Evolutionary conservation across 2,329 filamentous ascomycete species (phyloP).

Genomic region (Chaetomiaceae sp.): DNA sequence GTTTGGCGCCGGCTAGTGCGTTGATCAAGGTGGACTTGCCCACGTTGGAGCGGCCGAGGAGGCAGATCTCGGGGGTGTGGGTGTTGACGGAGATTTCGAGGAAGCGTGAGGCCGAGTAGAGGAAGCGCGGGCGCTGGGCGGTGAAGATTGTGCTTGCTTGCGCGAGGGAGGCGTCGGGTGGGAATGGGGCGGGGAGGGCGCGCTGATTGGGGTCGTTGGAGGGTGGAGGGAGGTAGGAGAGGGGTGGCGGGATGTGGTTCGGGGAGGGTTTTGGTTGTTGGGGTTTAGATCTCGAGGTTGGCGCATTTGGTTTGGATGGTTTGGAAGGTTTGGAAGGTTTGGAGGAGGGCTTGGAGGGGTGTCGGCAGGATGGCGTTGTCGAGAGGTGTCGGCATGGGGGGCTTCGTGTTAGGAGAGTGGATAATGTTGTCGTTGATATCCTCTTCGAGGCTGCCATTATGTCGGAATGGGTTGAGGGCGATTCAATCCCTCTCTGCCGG

Average conservation of each 20-base stretch:
- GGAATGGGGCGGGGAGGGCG: constrained; percentile 21
- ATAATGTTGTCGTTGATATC: not conserved
- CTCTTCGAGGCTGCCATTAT: constrained; percentile 8
- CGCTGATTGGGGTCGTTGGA: constrained; percentile 23
- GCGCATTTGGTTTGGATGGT: not conserved
- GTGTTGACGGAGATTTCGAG: constrained; percentile 49
- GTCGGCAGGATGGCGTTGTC: not conserved
- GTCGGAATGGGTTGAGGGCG: not conserved
- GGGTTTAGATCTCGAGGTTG: not conserved
- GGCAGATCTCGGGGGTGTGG: constrained; percentile 59
- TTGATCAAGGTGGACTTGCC: constrained; percentile 90
- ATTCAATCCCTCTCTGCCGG: not conserved
- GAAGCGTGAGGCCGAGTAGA: constrained; percentile 48
- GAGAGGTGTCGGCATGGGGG: not conserved
- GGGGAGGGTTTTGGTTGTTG: constrained; percentile 1
- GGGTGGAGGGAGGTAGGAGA: constrained; percentile 30
- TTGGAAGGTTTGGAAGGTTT: not conserved
- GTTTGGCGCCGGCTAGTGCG: constrained; percentile 56
- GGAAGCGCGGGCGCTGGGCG: constrained; percentile 31
- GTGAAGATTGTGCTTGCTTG: constrained; percentile 29
- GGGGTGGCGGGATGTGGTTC: constrained; percentile 13
- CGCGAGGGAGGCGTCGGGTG: constrained; percentile 19
- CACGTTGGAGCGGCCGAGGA: constrained; percentile 83
- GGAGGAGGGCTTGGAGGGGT: not conserved
- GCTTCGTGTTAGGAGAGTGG: not conserved